Evolutionary conservation across 345 rosid genomes (phyloP), one percentile per base, ranked within the genome.

Genomic region (Aquilaria yunnanensis): DNA sequence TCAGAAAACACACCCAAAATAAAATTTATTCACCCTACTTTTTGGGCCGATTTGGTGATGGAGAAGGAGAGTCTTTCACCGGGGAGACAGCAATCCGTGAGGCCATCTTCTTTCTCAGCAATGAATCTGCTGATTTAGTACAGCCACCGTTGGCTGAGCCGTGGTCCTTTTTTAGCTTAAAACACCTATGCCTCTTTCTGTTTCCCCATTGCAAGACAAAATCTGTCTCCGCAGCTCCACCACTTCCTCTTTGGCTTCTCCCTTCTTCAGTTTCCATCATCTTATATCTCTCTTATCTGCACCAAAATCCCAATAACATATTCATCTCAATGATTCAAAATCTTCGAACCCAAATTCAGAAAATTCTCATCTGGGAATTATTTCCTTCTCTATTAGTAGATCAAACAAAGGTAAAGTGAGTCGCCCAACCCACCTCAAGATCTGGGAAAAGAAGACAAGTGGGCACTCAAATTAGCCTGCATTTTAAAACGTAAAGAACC

Each of bases 121-220:
- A 72, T 69, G 78, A 60, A 64, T 81, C 85, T 57, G 71, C 54
- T 56, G 85, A 84, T 66, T 77, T 84, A 73, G 67, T 60, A 64
- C 32, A 51, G 69, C 47, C 49, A 58, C 47, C 71, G 70, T 67
- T 76, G 6, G 75, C 69, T 32, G 70, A 77, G 63, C 60, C 77
- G 71, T 74, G 83, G 57, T 80, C 85, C 63, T 82, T 86, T 73
- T 86, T 92, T 34, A 86, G 70, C 74, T 87, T 89, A 73, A 82
- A 84, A 71, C 96, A 83, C 75, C 98, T 79, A 71, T 76, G 91
- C 77, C 87, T 83, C 79, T 92, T 92, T 65, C 84, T 84, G 57
- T 78, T 88, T 51, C 98, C 98, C 98, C 98, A 89, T 75, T 92
- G 91, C 68, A 92, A 70, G 71, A 84, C 78, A 75, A 92, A 92